phyloP scores from a whole-genome alignment of 441 rosid species.

The Macaranga tanarius region DNA sequence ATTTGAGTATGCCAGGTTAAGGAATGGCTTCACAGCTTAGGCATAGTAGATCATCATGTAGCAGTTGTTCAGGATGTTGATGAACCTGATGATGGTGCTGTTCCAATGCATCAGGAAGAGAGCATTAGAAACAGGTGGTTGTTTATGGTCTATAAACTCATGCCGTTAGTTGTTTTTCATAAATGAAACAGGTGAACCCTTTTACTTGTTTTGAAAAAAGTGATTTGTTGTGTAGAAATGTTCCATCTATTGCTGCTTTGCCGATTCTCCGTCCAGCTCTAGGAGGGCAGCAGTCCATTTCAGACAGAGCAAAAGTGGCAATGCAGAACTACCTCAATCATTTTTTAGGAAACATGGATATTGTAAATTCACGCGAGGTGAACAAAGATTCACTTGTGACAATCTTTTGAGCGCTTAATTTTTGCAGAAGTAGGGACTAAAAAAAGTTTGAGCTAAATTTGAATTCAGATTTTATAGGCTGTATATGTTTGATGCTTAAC shows the following conservation, averaged over 20 bases:
- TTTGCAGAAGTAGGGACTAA: not conserved
- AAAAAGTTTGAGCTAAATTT: not conserved
- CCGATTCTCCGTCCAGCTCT: slow-evolving; percentile 83
- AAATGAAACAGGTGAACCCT: slow-evolving; percentile 1
- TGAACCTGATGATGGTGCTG: slow-evolving; percentile 79
- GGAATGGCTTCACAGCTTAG: slow-evolving; percentile 98
- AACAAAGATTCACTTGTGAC: slow-evolving; percentile 1
- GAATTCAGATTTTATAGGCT: not conserved
- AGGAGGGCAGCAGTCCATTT: slow-evolving; percentile 82
- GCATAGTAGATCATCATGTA: slow-evolving; percentile 79
- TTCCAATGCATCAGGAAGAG: slow-evolving; percentile 71
- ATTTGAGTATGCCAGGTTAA: slow-evolving; percentile 61
- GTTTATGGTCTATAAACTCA: not conserved
- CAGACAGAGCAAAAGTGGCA: slow-evolving; percentile 91
- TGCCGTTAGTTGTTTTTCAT: slow-evolving; percentile 1
- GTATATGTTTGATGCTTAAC: not conserved
- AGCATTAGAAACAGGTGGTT: slow-evolving; percentile 70
- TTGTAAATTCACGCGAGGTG: slow-evolving; percentile 94
- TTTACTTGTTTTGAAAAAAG: slow-evolving; percentile 15
- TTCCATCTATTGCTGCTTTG: slow-evolving; percentile 92
- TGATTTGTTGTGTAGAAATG: slow-evolving; percentile 60
- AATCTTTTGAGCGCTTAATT: slow-evolving; percentile 2
- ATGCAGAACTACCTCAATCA: slow-evolving; percentile 96
- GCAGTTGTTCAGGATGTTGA: slow-evolving; percentile 79
- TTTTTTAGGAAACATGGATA: slow-evolving; percentile 92